Conservation (phyloP, 2,329 filamentous ascomycete species). For the Trichoderma cornu-damae region DNA sequence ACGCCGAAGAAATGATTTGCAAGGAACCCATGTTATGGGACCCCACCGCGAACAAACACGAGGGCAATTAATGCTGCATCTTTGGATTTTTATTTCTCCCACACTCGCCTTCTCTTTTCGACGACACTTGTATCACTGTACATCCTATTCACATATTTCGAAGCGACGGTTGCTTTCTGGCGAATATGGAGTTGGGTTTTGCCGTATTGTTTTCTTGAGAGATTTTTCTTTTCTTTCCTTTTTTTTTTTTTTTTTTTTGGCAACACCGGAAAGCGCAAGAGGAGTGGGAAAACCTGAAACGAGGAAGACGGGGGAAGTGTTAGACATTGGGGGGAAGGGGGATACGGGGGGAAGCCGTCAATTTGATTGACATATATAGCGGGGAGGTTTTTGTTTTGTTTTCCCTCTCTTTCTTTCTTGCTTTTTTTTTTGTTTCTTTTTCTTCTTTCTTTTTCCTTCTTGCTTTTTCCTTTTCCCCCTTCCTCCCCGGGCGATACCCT, state of each 20-base stretch:
- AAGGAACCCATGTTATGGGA: constrained; percentile 29
- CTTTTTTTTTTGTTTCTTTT: too few species aligned
- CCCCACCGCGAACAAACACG: constrained; percentile 4
- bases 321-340: neutral
- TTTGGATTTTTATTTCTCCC: neutral
- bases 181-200: constrained; percentile 11
- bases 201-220: neutral
- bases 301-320: neutral
- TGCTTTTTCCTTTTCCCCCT: neutral
- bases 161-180: neutral
- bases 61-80: neutral
- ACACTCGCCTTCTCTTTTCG: neutral
- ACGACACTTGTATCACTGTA: constrained; percentile 12
- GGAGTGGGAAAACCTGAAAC: neutral
- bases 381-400: too few species aligned
- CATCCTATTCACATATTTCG: constrained; percentile 1
- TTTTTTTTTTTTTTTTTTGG: neutral
- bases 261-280: neutral
- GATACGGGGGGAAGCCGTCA: neutral
- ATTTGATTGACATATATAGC: neutral
- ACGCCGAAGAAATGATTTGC: constrained; percentile 50
- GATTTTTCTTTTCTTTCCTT: neutral
- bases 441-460: neutral
- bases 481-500: neutral
- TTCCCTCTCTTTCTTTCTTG: neutral